Evolutionary conservation across 257 asterid genomes (phyloP), one percentile per base, ranked within the genome.

Genomic region (Lithospermum erythrorhizon): DNA sequence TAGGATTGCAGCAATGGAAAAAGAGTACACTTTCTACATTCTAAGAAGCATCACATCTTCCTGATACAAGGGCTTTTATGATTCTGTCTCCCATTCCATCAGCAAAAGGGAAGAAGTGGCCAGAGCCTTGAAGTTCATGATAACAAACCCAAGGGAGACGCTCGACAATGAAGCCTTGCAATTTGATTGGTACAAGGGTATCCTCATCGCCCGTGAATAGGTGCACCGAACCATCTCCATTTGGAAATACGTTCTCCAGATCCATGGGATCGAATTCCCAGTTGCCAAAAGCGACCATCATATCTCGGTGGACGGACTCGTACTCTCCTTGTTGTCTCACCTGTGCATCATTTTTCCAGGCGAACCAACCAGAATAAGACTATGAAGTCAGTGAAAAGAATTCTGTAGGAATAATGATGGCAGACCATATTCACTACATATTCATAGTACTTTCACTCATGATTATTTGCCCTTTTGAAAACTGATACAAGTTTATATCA

Each of bases 121-220:
- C 98, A 5, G 82, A 78, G 57, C 86, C 91, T 21, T 90, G 11
- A 52, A 87, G 10, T 73, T 90, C 95, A 49, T 87, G 98, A 70
- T 87, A 90, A 21, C 75, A 76, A 59, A 87, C 74, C 96, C 98
- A 90, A 0, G 96, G 98, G 24, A 87, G 84, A 67, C 62, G 57
- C 6, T 68, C 53, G 24, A 79, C 85, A 52, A 87, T 69, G 74
- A 77, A 81, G 17, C 93, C 80, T 76, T 90, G 98, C 52, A 79
- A 65, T 48, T 75, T 57, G 57, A 69, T 93, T 0, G 94, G 94
- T 52, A 80, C 94, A 17, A 87, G 66, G 61, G 9, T 8, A 61
- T 90, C 98, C 0, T 85, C 90, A 6, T 87, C 96, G 19, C 98
- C 98, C 30, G 82, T 94, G 95, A 95, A 90, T 55, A 90, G 66